Conservation (phyloP, 1,284 basidiomycete species). For the Microbotryum saponariae region DNA sequence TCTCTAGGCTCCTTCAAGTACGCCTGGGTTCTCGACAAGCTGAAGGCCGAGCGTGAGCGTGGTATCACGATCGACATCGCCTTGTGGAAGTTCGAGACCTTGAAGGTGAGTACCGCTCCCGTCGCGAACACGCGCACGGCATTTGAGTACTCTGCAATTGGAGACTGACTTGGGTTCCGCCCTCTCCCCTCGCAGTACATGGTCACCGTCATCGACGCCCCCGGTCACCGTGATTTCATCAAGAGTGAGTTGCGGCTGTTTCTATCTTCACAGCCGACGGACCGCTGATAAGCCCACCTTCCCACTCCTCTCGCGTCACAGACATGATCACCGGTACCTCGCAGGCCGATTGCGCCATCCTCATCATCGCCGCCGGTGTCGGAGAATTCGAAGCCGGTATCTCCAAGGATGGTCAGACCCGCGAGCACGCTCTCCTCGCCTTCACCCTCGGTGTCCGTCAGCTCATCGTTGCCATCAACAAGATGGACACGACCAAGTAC, state of each 20-base stretch:
- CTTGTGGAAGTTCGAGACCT: conserved; percentile 98
- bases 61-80: conserved; percentile 99
- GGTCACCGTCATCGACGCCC: conserved; percentile 85
- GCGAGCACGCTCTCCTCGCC: conserved; percentile 98
- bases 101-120: conserved; percentile 51
- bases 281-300: neutral
- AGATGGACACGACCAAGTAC: conserved; percentile 95
- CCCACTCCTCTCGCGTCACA: neutral
- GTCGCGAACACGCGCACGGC: neutral
- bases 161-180: conserved; percentile 44
- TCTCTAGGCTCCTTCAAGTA: conserved; percentile 44
- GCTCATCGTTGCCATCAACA: conserved; percentile 99
- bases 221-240: conserved; percentile 99
- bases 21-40: conserved; percentile 99
- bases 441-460: conserved; percentile 99
- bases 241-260: conserved; percentile 52
- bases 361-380: conserved; percentile 98
- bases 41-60: conserved; percentile 99
- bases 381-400: conserved; percentile 99
- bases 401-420: conserved; percentile 99
- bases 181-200: conserved; percentile 44
- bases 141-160: conserved; percentile 59
- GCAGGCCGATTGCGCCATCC: conserved; percentile 98
- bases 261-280: conserved; percentile 10
- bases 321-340: conserved; percentile 99